Conservation (phyloP, 169 alveolate genomes). For the Plasmodium malariae region DNA sequence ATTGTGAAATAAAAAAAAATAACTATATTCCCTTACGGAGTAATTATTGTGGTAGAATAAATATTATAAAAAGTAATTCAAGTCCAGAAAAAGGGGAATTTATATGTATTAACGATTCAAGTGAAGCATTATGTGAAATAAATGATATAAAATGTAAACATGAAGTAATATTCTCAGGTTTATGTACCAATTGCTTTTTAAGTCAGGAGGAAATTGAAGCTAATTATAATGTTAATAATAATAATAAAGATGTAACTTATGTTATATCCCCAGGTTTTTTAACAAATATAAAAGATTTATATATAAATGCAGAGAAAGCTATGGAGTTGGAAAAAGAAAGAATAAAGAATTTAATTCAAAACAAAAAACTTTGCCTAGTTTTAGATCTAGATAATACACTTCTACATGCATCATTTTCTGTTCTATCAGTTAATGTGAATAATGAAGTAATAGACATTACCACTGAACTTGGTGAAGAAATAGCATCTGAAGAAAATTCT, state of each 20-base stretch:
- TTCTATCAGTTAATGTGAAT: conserved; percentile 35
- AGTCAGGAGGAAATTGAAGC: conserved; percentile 59
- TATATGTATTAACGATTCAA: conserved; percentile 23
- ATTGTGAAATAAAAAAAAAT: conserved; percentile 26
- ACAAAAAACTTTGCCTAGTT: conserved; percentile 85
- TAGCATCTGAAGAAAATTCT: not conserved
- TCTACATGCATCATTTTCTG: conserved; percentile 84
- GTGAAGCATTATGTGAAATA: conserved; percentile 64
- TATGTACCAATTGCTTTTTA: conserved; percentile 62
- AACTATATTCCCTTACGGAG: conserved; percentile 27
- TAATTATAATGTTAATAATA: no score
- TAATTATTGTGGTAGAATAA: conserved; percentile 30
- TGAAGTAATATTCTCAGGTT: conserved; percentile 55
- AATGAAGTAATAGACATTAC: conserved; percentile 48
- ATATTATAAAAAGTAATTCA: conserved; percentile 24
- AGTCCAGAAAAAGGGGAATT: conserved; percentile 19
- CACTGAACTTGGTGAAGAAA: conserved; percentile 55
- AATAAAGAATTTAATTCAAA: conserved; percentile 60
- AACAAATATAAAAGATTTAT: conserved; percentile 77
- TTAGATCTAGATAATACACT: conserved; percentile 88
- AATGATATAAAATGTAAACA: conserved; percentile 44
- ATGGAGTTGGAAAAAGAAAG: conserved; percentile 81
- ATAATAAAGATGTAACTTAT: conserved; percentile 23
- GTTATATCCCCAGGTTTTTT: conserved; percentile 82
- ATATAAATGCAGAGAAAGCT: conserved; percentile 75